These are phyloP conservation scores for Candida sphagnicola DNA, from an alignment of 805 yeast species.

Conservation along the genomic window DNA sequence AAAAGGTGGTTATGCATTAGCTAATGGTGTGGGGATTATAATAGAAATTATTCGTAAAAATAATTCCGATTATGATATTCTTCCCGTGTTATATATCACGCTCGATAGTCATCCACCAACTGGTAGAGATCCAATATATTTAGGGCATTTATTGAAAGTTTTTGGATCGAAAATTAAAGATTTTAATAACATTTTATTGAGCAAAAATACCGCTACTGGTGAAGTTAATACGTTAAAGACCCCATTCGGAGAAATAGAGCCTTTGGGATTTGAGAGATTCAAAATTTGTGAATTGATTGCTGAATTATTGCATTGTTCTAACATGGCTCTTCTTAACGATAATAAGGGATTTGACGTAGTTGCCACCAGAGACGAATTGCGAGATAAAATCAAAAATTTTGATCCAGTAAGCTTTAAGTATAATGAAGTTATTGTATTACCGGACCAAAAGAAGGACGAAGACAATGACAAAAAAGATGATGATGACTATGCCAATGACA, in stretches of 20 bases:
- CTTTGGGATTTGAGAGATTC: conserved; percentile 44
- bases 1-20: conserved; percentile 43
- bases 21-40: conserved; percentile 47
- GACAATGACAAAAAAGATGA: conserved; percentile 8
- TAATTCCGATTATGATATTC: conserved; percentile 43
- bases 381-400: conserved; percentile 36
- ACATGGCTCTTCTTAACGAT: conserved; percentile 43
- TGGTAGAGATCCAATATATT: conserved; percentile 44
- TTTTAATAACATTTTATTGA: conserved; percentile 33
- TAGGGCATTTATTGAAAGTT: conserved; percentile 40
- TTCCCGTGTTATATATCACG: conserved; percentile 42
- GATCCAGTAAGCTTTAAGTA: conserved; percentile 44
- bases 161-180: conserved; percentile 35
- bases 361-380: conserved; percentile 31
- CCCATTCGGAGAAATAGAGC: conserved; percentile 36
- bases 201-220: conserved; percentile 11
- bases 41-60: conserved; percentile 44
- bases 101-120: conserved; percentile 45
- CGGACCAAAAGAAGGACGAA: conserved; percentile 14
- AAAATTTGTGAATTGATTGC: conserved; percentile 46
- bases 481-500: conserved; percentile 16
- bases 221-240: conserved; percentile 20
- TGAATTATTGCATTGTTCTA: conserved; percentile 43
- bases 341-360: conserved; percentile 42
- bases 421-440: conserved; percentile 39